A percentile compares a stretch with the other conserved stretches of the same genome.
Evolutionary conservation across 352 stramenopile species (phyloP).

Genomic region (Phytopythium helicoides): DNA sequence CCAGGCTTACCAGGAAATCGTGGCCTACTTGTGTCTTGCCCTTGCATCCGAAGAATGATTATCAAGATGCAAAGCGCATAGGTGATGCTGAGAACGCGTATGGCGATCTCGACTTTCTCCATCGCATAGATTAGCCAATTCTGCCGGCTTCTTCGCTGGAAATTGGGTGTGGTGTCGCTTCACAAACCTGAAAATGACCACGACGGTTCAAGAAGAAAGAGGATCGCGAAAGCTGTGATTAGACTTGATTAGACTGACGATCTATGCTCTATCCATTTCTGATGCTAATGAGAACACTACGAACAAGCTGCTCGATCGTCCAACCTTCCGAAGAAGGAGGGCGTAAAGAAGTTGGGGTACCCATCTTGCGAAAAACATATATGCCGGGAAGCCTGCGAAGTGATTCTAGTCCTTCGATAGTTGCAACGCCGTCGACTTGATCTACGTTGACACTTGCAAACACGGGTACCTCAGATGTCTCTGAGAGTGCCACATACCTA

Average conservation of each 20-base stretch:
- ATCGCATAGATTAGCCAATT: constrained; percentile 29
- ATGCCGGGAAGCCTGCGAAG: not conserved
- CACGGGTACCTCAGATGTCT: not conserved
- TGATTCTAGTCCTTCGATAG: not conserved
- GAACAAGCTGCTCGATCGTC: not conserved
- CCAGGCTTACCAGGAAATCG: not conserved
- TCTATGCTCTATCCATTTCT: not conserved
- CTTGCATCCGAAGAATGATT: constrained; percentile 53
- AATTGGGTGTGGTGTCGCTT: not conserved
- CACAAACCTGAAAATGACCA: not conserved
- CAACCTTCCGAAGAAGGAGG: not conserved
- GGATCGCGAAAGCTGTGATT: too few relatives aligned
- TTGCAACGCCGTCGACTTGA: constrained; percentile 8
- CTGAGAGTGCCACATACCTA: not conserved
- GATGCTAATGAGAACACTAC: not conserved
- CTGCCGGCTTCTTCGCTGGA: too few relatives aligned
- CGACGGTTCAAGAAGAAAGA: constrained; percentile 1
- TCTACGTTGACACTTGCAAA: constrained; percentile 20
- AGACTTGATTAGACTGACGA: not conserved
- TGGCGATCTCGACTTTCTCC: constrained; percentile 70
- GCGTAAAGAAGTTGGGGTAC: constrained; percentile 6
- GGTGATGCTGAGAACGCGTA: constrained; percentile 46
- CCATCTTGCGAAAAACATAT: constrained; percentile 1
- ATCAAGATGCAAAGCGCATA: constrained; percentile 57
- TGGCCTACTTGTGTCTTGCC: constrained; percentile 48